Evolutionary conservation across 1,139 yeast genomes (phyloP), one percentile per base, ranked within the genome.

Genomic region (Zygosaccharomyces sapae): DNA sequence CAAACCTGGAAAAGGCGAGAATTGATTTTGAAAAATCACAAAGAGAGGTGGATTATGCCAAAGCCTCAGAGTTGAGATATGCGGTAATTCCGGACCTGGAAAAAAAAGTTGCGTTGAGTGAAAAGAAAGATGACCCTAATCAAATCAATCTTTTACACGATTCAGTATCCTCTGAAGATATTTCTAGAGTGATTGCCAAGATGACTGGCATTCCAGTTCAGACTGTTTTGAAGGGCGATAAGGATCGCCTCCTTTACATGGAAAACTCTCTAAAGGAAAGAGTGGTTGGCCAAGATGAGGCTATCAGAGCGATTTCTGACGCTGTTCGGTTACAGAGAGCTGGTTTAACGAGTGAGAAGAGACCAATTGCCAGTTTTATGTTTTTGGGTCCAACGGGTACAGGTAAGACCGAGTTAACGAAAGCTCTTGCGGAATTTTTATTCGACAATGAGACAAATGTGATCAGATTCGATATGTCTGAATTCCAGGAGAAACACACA

Each of bases 351-450:
- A 85, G 87, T 65, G 96, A 88, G 53, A 86, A 86, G 67, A 78
- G 97, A 51, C 98, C 98, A 2, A 90, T 90, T 61, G 97, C 97
- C 1, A 86, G 95, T 47, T 92, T 92, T 66, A 83, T 92, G 83
- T 92, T 92, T 67, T 73, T 92, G 55, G 98, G 98, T 16, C 97
- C 97, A 36, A 90, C 97, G 0, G 98, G 98, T 70, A 90, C 97
- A 0, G 98, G 98, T 70, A 92, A 92, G 68, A 92, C 98, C 0
- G 97, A 90, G 65, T 75, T 92, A 46, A 89, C 97, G 5, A 92
- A 92, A 66, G 81, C 94, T 0, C 76, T 92, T 50, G 96, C 97
- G 1, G 89, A 88, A 59, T 92, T 92, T 59, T 70, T 92, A 57
- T 92, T 92, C 68, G 92, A 89, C 62, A 92, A 90, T 66, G 89